Percentiles rank a stretch among this genome's conserved stretches.
Conservation (phyloP, 106 monocot species). For the Dioscorea alata region DNA sequence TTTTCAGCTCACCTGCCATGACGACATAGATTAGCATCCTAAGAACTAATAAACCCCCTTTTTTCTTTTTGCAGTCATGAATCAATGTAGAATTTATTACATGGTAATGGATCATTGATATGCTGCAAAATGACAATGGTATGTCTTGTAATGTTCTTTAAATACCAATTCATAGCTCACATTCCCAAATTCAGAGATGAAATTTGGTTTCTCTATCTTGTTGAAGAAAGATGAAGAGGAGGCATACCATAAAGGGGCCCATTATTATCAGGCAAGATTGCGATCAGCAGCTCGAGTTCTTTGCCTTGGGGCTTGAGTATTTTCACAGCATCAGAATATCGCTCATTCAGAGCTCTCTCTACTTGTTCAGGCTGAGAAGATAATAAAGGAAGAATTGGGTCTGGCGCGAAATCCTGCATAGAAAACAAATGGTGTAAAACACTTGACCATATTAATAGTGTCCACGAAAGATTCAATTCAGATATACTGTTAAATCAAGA, state of each 20-base stretch:
- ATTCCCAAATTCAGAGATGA: no score
- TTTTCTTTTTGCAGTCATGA: no score
- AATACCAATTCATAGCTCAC: no score
- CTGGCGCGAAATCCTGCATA: slow-evolving; percentile 62
- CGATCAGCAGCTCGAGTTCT: slow-evolving; percentile 80
- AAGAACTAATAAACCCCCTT: no score
- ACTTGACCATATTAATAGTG: neutral
- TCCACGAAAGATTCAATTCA: neutral
- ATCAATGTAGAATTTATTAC: no score
- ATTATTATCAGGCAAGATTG: slow-evolving; percentile 90
- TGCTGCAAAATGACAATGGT: no score
- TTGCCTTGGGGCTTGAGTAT: slow-evolving; percentile 45
- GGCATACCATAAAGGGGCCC: slow-evolving; percentile 86
- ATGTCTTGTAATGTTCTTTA: no score
- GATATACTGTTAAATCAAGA: no score
- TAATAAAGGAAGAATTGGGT: slow-evolving; percentile 58
- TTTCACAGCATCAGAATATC: slow-evolving; percentile 53
- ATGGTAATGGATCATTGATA: no score
- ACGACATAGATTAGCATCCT: no score
- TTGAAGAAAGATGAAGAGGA: neutral
- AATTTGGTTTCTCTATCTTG: neutral
- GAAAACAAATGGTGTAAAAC: neutral
- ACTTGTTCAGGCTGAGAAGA: slow-evolving; percentile 68
- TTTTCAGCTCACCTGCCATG: slow-evolving; percentile 71
- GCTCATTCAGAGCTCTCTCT: slow-evolving; percentile 58